Conservation (phyloP, 2,329 filamentous ascomycete genomes). For the Penicillium brevicompactum region DNA sequence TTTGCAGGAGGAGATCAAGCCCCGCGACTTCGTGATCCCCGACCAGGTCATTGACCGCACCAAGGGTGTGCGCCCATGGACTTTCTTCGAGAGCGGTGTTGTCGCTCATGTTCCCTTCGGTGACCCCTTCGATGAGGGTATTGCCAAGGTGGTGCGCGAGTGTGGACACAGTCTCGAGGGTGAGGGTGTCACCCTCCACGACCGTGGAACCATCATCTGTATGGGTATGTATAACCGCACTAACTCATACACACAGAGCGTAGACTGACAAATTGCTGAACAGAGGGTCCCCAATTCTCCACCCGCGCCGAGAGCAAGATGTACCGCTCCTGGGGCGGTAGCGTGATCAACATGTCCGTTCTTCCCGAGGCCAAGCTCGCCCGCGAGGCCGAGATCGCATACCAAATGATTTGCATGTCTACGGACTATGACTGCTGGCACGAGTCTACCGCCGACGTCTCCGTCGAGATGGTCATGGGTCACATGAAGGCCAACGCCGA, state of each 20-base stretch:
- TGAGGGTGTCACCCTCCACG: conserved; percentile 81
- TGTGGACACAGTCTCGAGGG: conserved; percentile 79
- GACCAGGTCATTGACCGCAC: conserved; percentile 98
- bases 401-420: conserved; percentile 99
- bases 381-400: conserved; percentile 91
- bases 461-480: conserved; percentile 94
- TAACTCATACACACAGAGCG: neutral
- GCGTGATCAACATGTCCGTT: conserved; percentile 97
- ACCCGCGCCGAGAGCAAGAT: conserved; percentile 94
- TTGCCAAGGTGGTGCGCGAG: conserved; percentile 74
- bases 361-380: conserved; percentile 96
- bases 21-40: conserved; percentile 93
- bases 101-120: conserved; percentile 95
- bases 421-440: conserved; percentile 99
- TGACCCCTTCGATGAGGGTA: conserved; percentile 82
- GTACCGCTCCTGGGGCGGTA: conserved; percentile 91
- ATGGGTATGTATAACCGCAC: conserved; percentile 68
- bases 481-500: conserved; percentile 92
- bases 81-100: conserved; percentile 81
- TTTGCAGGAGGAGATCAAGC: conserved; percentile 87
- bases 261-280: neutral
- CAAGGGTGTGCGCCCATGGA: conserved; percentile 91
- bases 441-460: conserved; percentile 73
- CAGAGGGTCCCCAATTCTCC: conserved; percentile 97
- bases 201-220: conserved; percentile 81